Conservation (phyloP, 352 stramenopile species). For the Pythium grandisporangium region DNA sequence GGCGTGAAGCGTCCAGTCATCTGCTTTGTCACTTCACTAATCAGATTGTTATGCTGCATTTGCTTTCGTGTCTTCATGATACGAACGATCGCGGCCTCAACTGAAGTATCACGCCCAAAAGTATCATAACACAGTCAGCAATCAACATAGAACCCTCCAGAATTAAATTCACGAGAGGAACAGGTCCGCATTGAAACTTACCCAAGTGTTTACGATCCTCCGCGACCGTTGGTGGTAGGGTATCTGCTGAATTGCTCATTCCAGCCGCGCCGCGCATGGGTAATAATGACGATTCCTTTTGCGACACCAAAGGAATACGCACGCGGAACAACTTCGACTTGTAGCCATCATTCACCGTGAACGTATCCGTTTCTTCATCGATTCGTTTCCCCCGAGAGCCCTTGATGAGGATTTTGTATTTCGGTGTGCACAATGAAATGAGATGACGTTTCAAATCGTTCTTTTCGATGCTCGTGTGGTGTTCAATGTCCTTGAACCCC, state of each 20-base stretch:
- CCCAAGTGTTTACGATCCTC: slow-evolving; percentile 94
- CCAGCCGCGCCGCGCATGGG: slow-evolving; percentile 18
- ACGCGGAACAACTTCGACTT: slow-evolving; percentile 90
- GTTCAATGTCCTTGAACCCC: slow-evolving; percentile 85
- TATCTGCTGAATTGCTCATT: slow-evolving; percentile 44
- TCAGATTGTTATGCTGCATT: slow-evolving; percentile 88
- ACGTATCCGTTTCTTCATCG: slow-evolving; percentile 89
- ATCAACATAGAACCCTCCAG: background rate
- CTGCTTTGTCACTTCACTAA: slow-evolving; percentile 85
- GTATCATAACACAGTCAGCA: background rate
- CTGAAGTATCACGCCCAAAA: slow-evolving; percentile 7
- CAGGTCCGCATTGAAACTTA: slow-evolving; percentile 7
- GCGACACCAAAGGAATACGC: slow-evolving; percentile 75
- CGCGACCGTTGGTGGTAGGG: slow-evolving; percentile 87
- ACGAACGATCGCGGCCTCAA: slow-evolving; percentile 91
- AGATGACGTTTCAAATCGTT: slow-evolving; percentile 91
- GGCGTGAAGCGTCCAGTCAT: slow-evolving; percentile 90
- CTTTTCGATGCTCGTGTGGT: slow-evolving; percentile 84
- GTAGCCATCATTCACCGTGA: slow-evolving; percentile 93
- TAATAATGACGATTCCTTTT: slow-evolving; percentile 67
- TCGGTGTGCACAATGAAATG: slow-evolving; percentile 96
- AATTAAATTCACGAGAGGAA: background rate
- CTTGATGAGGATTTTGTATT: slow-evolving; percentile 97
- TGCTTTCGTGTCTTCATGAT: slow-evolving; percentile 95
- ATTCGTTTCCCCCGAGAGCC: slow-evolving; percentile 96